Percentiles rank a stretch among this genome's conserved stretches.
These are phyloP conservation scores for Globisporangium cylindrosporum DNA, from an alignment of 352 stramenopile genomes.

Conservation along the genomic window DNA sequence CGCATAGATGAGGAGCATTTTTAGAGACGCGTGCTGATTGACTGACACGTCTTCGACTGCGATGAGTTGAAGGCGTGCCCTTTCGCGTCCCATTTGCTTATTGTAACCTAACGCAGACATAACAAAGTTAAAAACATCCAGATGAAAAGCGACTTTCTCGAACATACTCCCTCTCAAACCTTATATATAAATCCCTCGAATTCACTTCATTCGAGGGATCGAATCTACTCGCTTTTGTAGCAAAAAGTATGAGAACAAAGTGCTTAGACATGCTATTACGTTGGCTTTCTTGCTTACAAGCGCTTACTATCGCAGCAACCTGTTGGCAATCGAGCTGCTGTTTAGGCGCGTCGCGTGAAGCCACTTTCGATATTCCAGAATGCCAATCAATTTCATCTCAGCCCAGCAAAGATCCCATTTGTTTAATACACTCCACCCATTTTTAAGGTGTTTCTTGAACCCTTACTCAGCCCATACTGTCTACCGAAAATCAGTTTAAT, in stretches of 20 bases:
- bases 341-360: neutral
- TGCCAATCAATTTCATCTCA: neutral
- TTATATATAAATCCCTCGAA: neutral
- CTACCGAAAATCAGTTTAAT: no score
- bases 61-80: neutral
- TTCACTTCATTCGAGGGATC: no score
- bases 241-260: no score
- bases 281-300: no score
- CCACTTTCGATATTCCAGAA: constrained; percentile 4
- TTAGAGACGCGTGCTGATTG: neutral
- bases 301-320: neutral
- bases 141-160: neutral
- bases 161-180: neutral
- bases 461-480: neutral
- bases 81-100: constrained; percentile 2
- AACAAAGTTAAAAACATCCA: neutral
- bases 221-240: no score
- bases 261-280: no score
- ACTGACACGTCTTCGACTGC: no score
- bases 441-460: neutral
- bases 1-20: constrained; percentile 7
- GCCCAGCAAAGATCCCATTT: neutral
- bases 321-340: no score
- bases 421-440: neutral
- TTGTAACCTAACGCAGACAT: constrained; percentile 8